Conservation (phyloP, 2,329 filamentous ascomycete genomes). For the Epichloe sylvatica region DNA sequence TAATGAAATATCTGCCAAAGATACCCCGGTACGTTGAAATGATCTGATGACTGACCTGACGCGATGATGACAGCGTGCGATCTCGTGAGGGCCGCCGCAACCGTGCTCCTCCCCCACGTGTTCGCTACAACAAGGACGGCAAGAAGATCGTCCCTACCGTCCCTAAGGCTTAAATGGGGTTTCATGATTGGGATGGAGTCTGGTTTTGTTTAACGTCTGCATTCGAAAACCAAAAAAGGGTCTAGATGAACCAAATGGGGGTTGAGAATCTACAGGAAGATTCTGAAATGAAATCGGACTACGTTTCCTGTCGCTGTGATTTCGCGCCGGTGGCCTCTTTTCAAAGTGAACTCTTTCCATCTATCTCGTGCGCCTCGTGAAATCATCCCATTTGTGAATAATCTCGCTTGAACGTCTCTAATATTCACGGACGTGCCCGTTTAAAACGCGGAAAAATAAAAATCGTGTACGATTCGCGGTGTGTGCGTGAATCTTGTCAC, state of each 20-base stretch:
- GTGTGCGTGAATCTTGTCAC: too few relatives aligned
- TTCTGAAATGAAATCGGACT: conserved; percentile 12
- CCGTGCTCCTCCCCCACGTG: conserved; percentile 95
- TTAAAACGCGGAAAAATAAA: too few relatives aligned
- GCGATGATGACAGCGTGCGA: conserved; percentile 61
- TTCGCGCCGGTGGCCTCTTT: too few relatives aligned
- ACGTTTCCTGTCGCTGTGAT: conserved; percentile 7
- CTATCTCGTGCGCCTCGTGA: too few relatives aligned
- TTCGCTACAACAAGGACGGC: conserved; percentile 99
- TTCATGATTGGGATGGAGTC: conserved; percentile 23
- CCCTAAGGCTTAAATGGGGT: conserved; percentile 24
- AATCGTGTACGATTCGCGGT: too few relatives aligned
- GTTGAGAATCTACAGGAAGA: conserved; percentile 12
- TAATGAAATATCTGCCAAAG: too few relatives aligned
- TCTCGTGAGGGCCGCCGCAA: conserved; percentile 95
- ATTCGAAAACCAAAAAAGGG: conserved; percentile 20
- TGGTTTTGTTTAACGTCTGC: conserved; percentile 23
- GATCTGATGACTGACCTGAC: conserved; percentile 5
- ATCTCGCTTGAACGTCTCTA: too few relatives aligned
- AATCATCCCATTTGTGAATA: too few relatives aligned
- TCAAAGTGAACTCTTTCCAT: too few relatives aligned
- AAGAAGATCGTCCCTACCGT: conserved; percentile 91
- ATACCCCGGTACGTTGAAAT: conserved; percentile 16
- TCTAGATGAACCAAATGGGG: conserved; percentile 22
- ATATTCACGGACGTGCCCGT: too few relatives aligned